Percentiles rank a stretch among this genome's conserved stretches.
Conservation (phyloP, 2,329 filamentous ascomycete species). For the Chalara sp. region DNA sequence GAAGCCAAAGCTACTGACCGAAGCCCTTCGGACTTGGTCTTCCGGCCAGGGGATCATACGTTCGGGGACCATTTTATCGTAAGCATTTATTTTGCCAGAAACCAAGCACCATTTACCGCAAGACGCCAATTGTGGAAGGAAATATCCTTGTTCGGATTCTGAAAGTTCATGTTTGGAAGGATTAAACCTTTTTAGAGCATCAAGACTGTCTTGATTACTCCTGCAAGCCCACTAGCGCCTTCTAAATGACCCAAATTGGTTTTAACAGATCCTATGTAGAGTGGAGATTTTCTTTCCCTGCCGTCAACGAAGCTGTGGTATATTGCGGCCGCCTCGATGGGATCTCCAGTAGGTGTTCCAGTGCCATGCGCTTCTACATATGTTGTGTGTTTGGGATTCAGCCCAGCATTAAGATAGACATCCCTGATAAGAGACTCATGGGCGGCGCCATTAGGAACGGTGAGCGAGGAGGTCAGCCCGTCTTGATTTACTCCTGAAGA, state of each 20-base stretch:
- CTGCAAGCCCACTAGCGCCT: conserved; percentile 21
- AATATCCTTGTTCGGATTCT: conserved; percentile 29
- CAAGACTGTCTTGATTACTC: conserved; percentile 22
- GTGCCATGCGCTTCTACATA: conserved; percentile 25
- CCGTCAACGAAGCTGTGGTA: not conserved
- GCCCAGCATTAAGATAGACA: conserved; percentile 4
- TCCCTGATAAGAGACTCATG: conserved; percentile 23
- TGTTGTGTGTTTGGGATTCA: conserved; percentile 20
- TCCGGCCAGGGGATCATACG: not conserved
- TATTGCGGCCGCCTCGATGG: conserved; percentile 4
- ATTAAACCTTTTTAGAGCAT: conserved; percentile 22
- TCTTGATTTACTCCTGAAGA: conserved; percentile 44
- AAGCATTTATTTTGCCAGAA: not conserved
- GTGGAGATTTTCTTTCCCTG: not conserved
- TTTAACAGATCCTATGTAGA: conserved; percentile 14
- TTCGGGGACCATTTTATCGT: not conserved
- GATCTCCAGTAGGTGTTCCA: conserved; percentile 21
- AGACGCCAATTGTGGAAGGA: not conserved
- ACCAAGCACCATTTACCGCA: not conserved
- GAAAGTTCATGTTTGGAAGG: conserved; percentile 23
- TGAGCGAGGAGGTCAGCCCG: conserved; percentile 50
- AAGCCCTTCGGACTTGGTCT: conserved; percentile 6
- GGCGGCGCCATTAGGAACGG: conserved; percentile 40
- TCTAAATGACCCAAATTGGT: conserved; percentile 22
- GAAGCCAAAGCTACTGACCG: conserved; percentile 31